Evolutionary conservation across 1,139 yeast species (phyloP).

Genomic region (Spathaspora sp.): DNA sequence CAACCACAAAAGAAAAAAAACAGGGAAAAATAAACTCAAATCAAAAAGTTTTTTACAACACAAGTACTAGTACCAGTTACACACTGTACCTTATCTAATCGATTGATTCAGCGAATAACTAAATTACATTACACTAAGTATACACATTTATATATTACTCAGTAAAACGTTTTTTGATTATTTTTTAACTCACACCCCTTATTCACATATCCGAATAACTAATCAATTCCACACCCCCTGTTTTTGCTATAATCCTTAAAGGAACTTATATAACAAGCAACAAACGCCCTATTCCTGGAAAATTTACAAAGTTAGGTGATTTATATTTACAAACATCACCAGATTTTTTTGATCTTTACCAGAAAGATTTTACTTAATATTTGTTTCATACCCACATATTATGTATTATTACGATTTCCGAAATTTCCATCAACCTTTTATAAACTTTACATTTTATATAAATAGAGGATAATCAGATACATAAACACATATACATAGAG

Average conservation of each 20-base stretch:
- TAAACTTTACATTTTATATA: background rate
- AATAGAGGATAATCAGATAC: background rate
- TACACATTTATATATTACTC: background rate
- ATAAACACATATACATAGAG: background rate
- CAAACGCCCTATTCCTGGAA: background rate
- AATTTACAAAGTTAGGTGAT: background rate
- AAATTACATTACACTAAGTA: too few relatives aligned
- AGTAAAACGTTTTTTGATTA: background rate
- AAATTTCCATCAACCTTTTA: constrained; percentile 1
- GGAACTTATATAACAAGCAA: background rate
- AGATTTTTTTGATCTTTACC: background rate
- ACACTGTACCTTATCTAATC: too few relatives aligned
- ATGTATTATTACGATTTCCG: background rate
- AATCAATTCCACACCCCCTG: background rate
- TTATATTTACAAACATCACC: background rate
- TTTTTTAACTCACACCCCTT: background rate
- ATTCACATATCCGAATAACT: background rate
- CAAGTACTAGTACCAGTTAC: too few relatives aligned
- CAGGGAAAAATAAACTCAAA: background rate
- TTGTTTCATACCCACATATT: background rate
- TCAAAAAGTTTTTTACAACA: background rate
- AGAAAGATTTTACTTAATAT: background rate
- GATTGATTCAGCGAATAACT: too few relatives aligned
- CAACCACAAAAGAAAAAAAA: background rate
- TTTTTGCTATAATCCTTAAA: background rate